A percentile compares a stretch with the other conserved stretches of the same genome.
Conservation (phyloP, 2,329 filamentous ascomycete species). For the Pyrenophora tritici-repentis region DNA sequence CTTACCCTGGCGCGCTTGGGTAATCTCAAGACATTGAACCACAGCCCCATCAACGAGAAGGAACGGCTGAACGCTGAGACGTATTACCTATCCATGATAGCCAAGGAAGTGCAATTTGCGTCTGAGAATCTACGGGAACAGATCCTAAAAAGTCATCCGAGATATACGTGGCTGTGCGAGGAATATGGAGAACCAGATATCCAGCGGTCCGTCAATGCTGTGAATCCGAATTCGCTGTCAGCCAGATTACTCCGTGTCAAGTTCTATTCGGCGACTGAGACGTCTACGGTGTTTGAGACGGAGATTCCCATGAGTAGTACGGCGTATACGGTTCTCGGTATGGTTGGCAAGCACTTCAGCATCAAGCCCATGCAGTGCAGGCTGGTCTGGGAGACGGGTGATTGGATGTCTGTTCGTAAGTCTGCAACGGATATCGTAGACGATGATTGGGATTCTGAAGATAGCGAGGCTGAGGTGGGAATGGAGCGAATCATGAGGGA, state of each 20-base stretch:
- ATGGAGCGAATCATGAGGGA: constrained; percentile 76
- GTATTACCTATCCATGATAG: constrained; percentile 88
- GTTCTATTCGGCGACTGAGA: constrained; percentile 53
- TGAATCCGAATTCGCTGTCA: constrained; percentile 81
- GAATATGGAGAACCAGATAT: constrained; percentile 75
- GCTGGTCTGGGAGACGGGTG: constrained; percentile 86
- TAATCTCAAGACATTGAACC: constrained; percentile 72
- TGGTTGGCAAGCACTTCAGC: constrained; percentile 73
- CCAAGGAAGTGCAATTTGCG: constrained; percentile 69
- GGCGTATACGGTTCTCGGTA: constrained; percentile 79
- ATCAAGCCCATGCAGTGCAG: constrained; percentile 66
- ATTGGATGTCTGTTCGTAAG: constrained; percentile 76
- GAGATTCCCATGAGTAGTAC: constrained; percentile 77
- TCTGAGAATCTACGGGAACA: constrained; percentile 58
- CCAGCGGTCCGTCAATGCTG: constrained; percentile 49
- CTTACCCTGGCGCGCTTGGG: constrained; percentile 78
- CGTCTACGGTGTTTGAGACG: constrained; percentile 22
- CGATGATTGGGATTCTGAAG: constrained; percentile 50
- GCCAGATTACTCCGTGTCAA: constrained; percentile 70
- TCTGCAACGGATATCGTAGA: constrained; percentile 64
- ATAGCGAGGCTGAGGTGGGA: constrained; percentile 60
- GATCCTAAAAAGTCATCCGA: constrained; percentile 68
- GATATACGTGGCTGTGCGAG: constrained; percentile 74
- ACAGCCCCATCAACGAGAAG: constrained; percentile 67
- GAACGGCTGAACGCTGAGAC: constrained; percentile 88